A percentile compares a stretch with the other conserved stretches of the same genome.
These are phyloP conservation scores for Asterionellopsis glacialis DNA, from an alignment of 108 stramenopile genomes.

Conservation along the genomic window DNA sequence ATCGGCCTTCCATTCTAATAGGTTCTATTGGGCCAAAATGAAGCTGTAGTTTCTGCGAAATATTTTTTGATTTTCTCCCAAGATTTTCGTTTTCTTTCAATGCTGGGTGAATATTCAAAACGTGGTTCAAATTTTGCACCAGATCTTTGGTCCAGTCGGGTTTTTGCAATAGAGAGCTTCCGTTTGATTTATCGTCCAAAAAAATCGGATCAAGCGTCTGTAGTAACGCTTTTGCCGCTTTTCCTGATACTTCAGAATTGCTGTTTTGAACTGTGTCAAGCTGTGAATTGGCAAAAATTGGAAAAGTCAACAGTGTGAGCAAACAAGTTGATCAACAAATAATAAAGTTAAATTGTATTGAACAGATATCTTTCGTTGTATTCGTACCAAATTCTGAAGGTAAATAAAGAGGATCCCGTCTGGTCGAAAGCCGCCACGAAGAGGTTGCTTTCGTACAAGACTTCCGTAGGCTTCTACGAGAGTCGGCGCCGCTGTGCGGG, in stretches of 20 bases:
- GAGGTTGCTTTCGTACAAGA: conserved; percentile 8
- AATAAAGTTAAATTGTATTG: too few species aligned
- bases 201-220: conserved; percentile 14
- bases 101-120: conserved; percentile 17
- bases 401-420: conserved; percentile 30
- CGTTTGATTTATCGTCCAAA: conserved; percentile 9
- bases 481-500: conserved; percentile 42
- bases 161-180: conserved; percentile 10
- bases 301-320: too few species aligned
- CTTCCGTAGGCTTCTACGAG: conserved; percentile 40
- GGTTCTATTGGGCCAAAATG: background rate
- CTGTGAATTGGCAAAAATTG: too few species aligned
- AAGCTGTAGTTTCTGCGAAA: background rate
- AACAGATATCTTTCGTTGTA: too few species aligned
- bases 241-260: background rate
- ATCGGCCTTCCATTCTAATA: conserved; percentile 3
- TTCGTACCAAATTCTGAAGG: conserved; percentile 38
- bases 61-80: background rate
- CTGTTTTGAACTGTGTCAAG: background rate
- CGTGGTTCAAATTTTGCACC: conserved; percentile 16
- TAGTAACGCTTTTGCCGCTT: conserved; percentile 8
- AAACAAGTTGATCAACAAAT: too few species aligned
- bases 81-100: conserved; percentile 8
- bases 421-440: conserved; percentile 32
- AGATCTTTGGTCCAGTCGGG: conserved; percentile 24